phyloP scores from a whole-genome alignment of 2,329 filamentous ascomycete genomes.

The Pezicula carpinea region DNA sequence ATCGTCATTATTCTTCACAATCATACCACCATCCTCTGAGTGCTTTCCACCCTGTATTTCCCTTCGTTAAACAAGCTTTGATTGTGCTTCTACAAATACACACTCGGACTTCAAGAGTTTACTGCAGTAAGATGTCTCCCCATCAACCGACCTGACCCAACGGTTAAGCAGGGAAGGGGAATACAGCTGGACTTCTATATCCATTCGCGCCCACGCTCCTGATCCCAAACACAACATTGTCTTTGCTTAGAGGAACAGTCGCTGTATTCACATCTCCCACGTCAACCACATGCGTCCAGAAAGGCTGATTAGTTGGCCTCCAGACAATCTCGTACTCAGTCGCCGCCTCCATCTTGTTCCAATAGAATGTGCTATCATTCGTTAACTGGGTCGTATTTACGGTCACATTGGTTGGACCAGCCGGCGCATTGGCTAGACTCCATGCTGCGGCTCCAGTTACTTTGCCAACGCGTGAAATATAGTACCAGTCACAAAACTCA shows the following conservation, averaged over 20 bases:
- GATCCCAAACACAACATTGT: constrained; percentile 54
- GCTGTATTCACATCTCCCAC: constrained; percentile 43
- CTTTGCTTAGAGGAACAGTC: constrained; percentile 47
- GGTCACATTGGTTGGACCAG: constrained; percentile 42
- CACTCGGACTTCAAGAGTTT: too few species aligned
- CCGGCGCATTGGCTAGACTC: constrained; percentile 48
- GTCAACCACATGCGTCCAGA: constrained; percentile 44
- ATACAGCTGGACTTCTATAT: constrained; percentile 40
- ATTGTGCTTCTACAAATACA: too few species aligned
- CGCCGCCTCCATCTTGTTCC: constrained; percentile 39
- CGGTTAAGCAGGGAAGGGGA: not conserved
- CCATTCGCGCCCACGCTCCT: constrained; percentile 45
- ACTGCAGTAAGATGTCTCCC: too few species aligned
- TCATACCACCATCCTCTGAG: too few species aligned
- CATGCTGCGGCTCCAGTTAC: constrained; percentile 52
- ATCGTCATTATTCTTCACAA: too few species aligned
- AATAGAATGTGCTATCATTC: constrained; percentile 46
- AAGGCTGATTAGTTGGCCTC: constrained; percentile 43
- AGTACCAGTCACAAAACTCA: constrained; percentile 54
- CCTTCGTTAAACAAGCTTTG: too few species aligned
- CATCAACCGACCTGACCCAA: too few species aligned
- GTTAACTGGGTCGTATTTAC: constrained; percentile 40
- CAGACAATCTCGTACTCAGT: constrained; percentile 52
- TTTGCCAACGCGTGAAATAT: constrained; percentile 45
- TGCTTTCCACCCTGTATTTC: too few species aligned